Base-by-base conservation (phyloP, 2,329 filamentous ascomycete genomes). In the Trichoderma arundinaceum region DNA sequence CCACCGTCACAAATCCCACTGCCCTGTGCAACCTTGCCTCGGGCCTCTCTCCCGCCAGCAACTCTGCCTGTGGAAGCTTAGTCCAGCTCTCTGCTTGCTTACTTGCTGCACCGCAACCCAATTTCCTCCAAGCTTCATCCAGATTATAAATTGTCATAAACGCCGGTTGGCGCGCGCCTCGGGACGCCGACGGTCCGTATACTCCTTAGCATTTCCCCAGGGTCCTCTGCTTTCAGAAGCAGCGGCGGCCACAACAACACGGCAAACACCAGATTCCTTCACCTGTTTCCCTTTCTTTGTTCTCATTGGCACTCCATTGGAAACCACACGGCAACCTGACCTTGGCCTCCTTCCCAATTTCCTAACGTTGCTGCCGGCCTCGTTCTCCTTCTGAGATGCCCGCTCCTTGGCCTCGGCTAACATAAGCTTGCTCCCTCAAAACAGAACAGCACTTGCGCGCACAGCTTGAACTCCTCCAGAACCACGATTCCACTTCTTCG, bases 401-500 rank as follows among this genome's bases (percentile, higher is more conserved):
- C 32, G 13, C 41, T 48, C 44, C 5, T 22, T 51, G 10, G 43
- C 15, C 46, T 46, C 17, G 19, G 48, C 65, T 67, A 35, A 67
- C 65, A 56, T 41, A 22, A 33, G 28, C 61, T 59, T 53, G 13
- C 15, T 33, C 38, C 35, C 35, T 10, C 67, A 60, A 64, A 65
- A 64, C 70, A 79, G 77, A 79, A 74, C 77, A 79, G 72, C 78
- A 80, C 66, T 70, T 81, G 71, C 77, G 76, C 72, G 78, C 77
- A 71, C 79, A 80, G 73, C 77, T 81, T 71, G 78, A 81, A 74
- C 75, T 81, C 67, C 70, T 81, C 53, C 78, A 79, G 71, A 77
- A 74, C 65, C 78, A 78, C 77, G 75, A 77, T 72, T 70, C 69
- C 69, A 72, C 75, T 63, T 68, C 74, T 48, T 71, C 77, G n/a